Evolutionary conservation across 1,284 basidiomycete species (phyloP).

Genomic region (Puccinia polysora): DNA sequence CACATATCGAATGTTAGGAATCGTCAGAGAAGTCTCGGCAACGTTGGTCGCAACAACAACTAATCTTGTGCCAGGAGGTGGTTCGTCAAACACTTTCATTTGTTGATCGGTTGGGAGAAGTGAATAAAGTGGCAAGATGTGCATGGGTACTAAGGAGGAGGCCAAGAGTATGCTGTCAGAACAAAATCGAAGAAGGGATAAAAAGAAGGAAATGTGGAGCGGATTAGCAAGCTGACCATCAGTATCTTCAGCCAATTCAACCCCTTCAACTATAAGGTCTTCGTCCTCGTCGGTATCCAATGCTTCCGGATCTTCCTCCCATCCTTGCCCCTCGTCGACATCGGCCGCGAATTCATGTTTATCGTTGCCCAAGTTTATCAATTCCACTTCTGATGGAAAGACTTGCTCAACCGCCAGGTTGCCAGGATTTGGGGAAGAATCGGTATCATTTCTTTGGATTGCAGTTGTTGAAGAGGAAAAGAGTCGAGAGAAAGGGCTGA

Average conservation of each 20-base stretch:
- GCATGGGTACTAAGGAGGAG: constrained; percentile 61
- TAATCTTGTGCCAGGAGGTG: constrained; percentile 63
- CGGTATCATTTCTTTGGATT: constrained; percentile 26
- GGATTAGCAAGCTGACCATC: constrained; percentile 51
- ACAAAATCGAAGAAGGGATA: not conserved
- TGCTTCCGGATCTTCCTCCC: constrained; percentile 52
- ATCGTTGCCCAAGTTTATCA: constrained; percentile 45
- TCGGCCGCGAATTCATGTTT: constrained; percentile 56
- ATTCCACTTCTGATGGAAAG: constrained; percentile 54
- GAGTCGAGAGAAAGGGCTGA: constrained; percentile 4
- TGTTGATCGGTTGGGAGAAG: constrained; percentile 68
- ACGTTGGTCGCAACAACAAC: constrained; percentile 73
- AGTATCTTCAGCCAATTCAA: constrained; percentile 53
- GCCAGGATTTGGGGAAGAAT: constrained; percentile 24
- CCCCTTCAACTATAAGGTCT: constrained; percentile 51
- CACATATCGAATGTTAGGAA: constrained; percentile 71
- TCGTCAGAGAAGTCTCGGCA: constrained; percentile 72
- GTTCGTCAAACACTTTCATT: constrained; percentile 66
- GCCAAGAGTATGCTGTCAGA: not conserved
- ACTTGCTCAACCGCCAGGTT: constrained; percentile 29
- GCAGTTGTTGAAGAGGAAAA: constrained; percentile 2
- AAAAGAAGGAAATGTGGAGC: not conserved
- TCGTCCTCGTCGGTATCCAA: constrained; percentile 56
- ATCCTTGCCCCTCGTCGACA: constrained; percentile 56
- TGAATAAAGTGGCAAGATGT: constrained; percentile 70